Conservation (phyloP, 2,329 filamentous ascomycete genomes). For the Rasamsonia emersonii region DNA sequence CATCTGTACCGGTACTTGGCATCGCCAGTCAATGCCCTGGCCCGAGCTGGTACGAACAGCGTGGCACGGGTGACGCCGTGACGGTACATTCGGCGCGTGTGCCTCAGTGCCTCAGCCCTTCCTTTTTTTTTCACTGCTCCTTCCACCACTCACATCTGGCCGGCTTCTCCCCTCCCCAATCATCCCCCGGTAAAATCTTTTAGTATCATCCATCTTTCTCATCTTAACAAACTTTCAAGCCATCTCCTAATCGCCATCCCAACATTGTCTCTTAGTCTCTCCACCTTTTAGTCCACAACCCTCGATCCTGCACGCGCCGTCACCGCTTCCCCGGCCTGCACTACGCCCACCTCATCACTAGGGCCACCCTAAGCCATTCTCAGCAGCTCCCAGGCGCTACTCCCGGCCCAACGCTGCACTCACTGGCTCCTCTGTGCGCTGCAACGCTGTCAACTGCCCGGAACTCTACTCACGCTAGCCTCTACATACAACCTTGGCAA, state of each 20-base stretch:
- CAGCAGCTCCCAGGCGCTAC: constrained; percentile 9
- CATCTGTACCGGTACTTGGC: too few species aligned
- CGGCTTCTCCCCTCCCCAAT: constrained; percentile 1
- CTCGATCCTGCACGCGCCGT: constrained; percentile 19
- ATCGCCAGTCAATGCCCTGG: too few species aligned
- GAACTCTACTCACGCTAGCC: constrained; percentile 4
- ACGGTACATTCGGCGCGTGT: neutral
- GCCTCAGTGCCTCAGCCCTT: constrained; percentile 4
- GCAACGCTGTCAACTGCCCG: constrained; percentile 10
- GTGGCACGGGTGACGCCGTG: too few species aligned
- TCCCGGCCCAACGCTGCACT: constrained; percentile 5
- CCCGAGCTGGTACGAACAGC: too few species aligned
- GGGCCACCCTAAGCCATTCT: constrained; percentile 18
- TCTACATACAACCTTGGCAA: too few species aligned
- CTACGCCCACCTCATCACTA: constrained; percentile 26
- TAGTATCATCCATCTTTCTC: constrained; percentile 1
- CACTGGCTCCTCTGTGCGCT: constrained; percentile 5
- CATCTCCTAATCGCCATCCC: constrained; percentile 1
- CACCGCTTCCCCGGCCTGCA: constrained; percentile 26
- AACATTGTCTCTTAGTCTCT: neutral
- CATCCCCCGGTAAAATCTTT: neutral
- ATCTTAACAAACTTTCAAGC: constrained; percentile 1
- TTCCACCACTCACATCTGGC: constrained; percentile 1
- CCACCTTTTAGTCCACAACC: constrained; percentile 4
- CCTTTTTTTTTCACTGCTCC: constrained; percentile 2